Evolutionary conservation across 176 grass and related monocot genomes (phyloP).

Genomic region (Avena eriantha): DNA sequence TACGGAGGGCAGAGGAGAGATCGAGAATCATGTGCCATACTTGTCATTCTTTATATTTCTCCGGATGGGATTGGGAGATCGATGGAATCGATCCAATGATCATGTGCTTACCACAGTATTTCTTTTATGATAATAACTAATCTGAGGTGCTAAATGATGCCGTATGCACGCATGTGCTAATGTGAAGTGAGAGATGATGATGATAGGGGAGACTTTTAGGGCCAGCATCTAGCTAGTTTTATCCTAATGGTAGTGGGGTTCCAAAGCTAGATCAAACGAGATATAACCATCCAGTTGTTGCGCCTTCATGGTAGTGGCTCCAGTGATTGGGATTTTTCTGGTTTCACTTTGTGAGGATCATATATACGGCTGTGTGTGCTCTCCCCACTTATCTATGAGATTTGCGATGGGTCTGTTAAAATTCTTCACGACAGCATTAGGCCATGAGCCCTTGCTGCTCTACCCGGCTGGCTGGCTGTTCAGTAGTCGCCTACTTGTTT

Average conservation of each 20-base stretch:
- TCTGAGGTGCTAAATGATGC: not conserved
- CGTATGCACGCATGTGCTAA: slow-evolving; percentile 1
- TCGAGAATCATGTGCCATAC: not conserved
- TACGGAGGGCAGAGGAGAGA: not conserved
- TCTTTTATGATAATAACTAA: not conserved
- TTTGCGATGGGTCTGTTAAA: not conserved
- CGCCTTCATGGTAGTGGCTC: slow-evolving; percentile 2
- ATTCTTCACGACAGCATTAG: not conserved
- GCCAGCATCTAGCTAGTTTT: slow-evolving; percentile 1
- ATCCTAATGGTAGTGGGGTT: slow-evolving; percentile 19
- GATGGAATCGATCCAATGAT: slow-evolving; percentile 32
- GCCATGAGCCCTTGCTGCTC: no score
- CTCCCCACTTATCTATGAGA: not conserved
- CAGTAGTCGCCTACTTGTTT: no score
- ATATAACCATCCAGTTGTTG: slow-evolving; percentile 32
- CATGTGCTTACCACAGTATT: not conserved
- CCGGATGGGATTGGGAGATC: not conserved
- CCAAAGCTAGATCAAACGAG: slow-evolving; percentile 4
- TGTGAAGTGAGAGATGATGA: not conserved
- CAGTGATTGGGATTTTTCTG: not conserved
- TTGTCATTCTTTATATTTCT: slow-evolving; percentile 24
- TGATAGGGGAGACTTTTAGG: slow-evolving; percentile 25
- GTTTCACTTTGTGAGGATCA: not conserved
- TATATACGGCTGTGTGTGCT: slow-evolving; percentile 12
- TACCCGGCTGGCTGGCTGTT: no score